phyloP scores from a whole-genome alignment of 176 grass and related monocot genomes.

The Bromus sterilis region DNA sequence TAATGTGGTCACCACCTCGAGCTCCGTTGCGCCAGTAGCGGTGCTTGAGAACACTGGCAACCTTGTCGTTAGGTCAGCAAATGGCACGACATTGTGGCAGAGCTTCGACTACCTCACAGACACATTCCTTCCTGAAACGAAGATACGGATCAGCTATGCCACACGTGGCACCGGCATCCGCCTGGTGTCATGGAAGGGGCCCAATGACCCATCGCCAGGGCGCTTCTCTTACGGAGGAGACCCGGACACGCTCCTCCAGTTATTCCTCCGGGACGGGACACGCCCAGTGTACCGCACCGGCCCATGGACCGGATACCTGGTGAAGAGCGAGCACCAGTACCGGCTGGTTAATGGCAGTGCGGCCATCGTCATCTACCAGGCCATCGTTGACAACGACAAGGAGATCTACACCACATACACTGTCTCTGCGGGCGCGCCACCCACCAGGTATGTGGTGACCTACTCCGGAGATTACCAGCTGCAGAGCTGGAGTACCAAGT shows the following conservation, averaged over 20 bases:
- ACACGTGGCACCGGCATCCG: background rate
- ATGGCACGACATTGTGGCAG: slow-evolving; percentile 3
- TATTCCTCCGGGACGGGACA: background rate
- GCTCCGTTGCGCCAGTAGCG: background rate
- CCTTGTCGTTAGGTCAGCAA: background rate
- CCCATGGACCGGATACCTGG: slow-evolving; percentile 23
- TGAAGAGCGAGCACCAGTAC: background rate
- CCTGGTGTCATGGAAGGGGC: slow-evolving; percentile 12
- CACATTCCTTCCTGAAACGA: slow-evolving; percentile 4
- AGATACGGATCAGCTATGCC: background rate
- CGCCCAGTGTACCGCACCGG: background rate
- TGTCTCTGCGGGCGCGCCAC: background rate
- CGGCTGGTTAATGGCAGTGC: background rate
- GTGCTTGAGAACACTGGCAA: slow-evolving; percentile 21
- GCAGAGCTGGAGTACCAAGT: background rate
- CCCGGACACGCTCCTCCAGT: background rate
- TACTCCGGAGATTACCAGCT: slow-evolving; percentile 1
- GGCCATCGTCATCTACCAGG: background rate
- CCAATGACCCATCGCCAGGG: slow-evolving; percentile 4
- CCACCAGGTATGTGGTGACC: background rate
- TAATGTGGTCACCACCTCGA: background rate
- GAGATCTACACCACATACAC: background rate
- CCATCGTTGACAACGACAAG: background rate
- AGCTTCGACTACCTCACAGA: slow-evolving; percentile 6
- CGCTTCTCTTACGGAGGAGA: background rate